These are phyloP conservation scores for Gracilaria domingensis DNA, from an alignment of 23 red algal genomes.

Conservation along the genomic window DNA sequence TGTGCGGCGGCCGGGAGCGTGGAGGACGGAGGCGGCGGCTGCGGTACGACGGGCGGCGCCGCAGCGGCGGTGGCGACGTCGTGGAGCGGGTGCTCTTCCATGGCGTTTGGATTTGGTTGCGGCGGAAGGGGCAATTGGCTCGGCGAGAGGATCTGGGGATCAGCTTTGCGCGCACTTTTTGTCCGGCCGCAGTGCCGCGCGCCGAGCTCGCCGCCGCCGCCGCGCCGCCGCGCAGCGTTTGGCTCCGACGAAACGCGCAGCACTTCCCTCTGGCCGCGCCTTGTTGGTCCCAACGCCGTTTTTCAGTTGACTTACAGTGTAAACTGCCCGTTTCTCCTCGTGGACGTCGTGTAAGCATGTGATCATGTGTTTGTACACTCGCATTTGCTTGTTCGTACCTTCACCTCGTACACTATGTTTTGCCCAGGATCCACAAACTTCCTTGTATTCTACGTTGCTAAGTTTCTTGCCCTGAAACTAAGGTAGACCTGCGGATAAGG, in stretches of 20 bases:
- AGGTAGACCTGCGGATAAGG: too few species aligned
- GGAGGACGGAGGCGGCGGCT: neutral
- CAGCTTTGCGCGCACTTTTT: conserved; percentile 2
- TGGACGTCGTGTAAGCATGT: too few species aligned
- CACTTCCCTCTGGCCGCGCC: too few species aligned
- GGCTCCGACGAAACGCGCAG: neutral
- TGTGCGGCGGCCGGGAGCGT: neutral
- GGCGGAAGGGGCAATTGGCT: conserved; percentile 25
- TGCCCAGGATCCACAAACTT: too few species aligned
- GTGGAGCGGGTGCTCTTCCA: neutral
- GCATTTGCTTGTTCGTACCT: too few species aligned
- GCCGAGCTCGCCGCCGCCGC: neutral
- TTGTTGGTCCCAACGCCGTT: too few species aligned
- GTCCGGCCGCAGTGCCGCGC: neutral
- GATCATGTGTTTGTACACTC: too few species aligned
- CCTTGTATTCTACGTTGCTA: too few species aligned
- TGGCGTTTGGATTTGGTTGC: conserved; percentile 49
- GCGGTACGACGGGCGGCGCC: neutral
- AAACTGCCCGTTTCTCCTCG: too few species aligned
- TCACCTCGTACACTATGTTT: too few species aligned
- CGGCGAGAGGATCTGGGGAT: conserved; percentile 38
- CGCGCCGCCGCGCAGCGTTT: neutral
- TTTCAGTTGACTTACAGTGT: too few species aligned
- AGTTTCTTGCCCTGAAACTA: too few species aligned
- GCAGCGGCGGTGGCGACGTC: neutral